phyloP scores from a whole-genome alignment of 805 yeast species.

The Suhomyces emberorum region DNA sequence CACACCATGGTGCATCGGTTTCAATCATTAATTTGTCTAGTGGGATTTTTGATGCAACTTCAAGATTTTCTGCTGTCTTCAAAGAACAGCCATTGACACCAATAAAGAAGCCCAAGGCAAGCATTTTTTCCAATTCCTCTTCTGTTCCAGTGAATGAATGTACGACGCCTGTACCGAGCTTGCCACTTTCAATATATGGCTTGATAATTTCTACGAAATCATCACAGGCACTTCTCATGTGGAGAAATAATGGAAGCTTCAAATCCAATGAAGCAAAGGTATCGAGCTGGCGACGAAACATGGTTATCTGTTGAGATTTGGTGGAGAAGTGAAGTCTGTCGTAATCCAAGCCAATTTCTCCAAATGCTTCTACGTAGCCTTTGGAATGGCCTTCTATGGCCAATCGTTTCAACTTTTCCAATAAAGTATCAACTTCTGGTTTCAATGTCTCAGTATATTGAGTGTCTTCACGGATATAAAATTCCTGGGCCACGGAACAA shows the following conservation, averaged over 20 bases:
- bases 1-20: slow-evolving; percentile 99
- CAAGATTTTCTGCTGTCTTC: slow-evolving; percentile 68
- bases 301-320: slow-evolving; percentile 59
- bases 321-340: slow-evolving; percentile 81
- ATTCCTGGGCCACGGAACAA: slow-evolving; percentile 61
- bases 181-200: slow-evolving; percentile 55
- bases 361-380: slow-evolving; percentile 75
- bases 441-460: slow-evolving; percentile 35
- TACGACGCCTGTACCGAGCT: slow-evolving; percentile 54
- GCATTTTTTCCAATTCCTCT: slow-evolving; percentile 56
- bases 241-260: slow-evolving; percentile 78
- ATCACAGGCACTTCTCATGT: slow-evolving; percentile 80
- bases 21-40: slow-evolving; percentile 71
- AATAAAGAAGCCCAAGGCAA: slow-evolving; percentile 61
- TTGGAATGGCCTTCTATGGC: slow-evolving; percentile 44
- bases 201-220: slow-evolving; percentile 67
- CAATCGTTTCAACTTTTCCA: slow-evolving; percentile 48
- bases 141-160: slow-evolving; percentile 90
- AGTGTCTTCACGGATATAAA: slow-evolving; percentile 23
- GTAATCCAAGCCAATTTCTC: slow-evolving; percentile 94
- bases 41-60: slow-evolving; percentile 68
- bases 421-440: slow-evolving; percentile 37
- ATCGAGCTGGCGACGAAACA: slow-evolving; percentile 73
- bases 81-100: slow-evolving; percentile 94
- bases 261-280: slow-evolving; percentile 44